Evolutionary conservation across 768 basidiomycete species (phyloP), one percentile per base, ranked within the genome.

Genomic region (Neoboletus subvelutipes): DNA sequence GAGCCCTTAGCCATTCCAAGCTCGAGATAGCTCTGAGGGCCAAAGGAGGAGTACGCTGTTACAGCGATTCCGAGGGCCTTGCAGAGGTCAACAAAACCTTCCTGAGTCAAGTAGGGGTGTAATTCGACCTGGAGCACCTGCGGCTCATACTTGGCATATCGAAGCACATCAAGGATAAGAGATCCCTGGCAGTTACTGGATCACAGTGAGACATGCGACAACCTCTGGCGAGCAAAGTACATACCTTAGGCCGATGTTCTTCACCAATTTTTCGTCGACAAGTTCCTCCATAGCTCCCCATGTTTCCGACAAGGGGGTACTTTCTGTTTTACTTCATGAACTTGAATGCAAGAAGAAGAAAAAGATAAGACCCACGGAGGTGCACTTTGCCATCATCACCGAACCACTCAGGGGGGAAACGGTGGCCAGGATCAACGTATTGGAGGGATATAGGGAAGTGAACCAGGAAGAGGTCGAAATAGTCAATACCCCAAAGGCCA

Each of bases 381-480:
- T 83, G 73, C 33, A 91, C 84, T 64, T 83, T 84, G 57, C 82
- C 82, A 66, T 91, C 85, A 51, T 89, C 86, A 33, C 82, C 86
- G 50, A 72, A 83, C 93, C 93, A 94, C 67, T 87, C 90, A 10
- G 91, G 85, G 42, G 93, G 92, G 72, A 90, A 94, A 59, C 84
- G 82, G 65, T 84, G 82, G 22, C 69, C 67, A 43, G 88, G 88
- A 67, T 92, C 88, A 50, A 94, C 88, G 64, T 93, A 92, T 71
- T 84, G 68, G 61, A 96, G 77, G 29, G 92, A 75, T 61, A 94
- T 78, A 22, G 93, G 93, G 81, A 94, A 94, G 72, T 95, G 94
- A 50, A 94, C 76, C 41, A 90, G 75, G 79, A 83, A 91, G 46
- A 92, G 75, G 64, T 92, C 89, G 67, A 91, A 91, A 71, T 90